Evolutionary conservation across 2,329 filamentous ascomycete species (phyloP).

Genomic region (Exophiala mesophila): DNA sequence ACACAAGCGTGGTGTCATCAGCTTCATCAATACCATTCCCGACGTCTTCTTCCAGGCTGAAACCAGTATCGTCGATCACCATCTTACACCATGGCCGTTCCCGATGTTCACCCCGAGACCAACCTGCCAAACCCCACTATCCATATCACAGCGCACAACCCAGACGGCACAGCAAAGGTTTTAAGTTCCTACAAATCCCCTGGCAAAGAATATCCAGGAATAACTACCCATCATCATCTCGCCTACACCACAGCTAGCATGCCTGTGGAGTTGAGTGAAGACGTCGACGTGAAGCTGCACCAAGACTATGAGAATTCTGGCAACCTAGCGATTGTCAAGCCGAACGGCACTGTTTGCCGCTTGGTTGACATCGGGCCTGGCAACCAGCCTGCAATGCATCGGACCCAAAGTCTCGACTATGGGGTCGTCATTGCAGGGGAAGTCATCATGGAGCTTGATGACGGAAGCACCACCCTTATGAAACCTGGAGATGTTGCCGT

Average conservation of each 20-base stretch:
- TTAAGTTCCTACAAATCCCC: neutral
- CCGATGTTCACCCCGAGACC: too few species aligned
- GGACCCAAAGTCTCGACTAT: conserved; percentile 51
- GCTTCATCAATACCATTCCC: too few species aligned
- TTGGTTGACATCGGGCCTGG: conserved; percentile 45
- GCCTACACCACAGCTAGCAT: neutral
- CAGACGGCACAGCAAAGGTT: neutral
- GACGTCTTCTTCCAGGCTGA: too few species aligned
- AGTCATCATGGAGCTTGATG: conserved; percentile 48
- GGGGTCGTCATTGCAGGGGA: conserved; percentile 51
- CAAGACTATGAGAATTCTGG: too few species aligned
- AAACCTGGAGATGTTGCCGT: conserved; percentile 49
- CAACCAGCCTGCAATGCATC: conserved; percentile 44
- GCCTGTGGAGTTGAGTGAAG: neutral
- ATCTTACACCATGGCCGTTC: too few species aligned
- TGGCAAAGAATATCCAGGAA: neutral
- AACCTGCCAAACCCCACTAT: neutral
- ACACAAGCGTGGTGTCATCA: too few species aligned
- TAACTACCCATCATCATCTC: neutral
- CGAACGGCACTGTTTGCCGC: conserved; percentile 10
- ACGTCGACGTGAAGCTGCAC: neutral
- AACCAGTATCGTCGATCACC: too few species aligned
- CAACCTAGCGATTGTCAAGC: conserved; percentile 9
- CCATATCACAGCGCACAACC: neutral
- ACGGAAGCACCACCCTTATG: conserved; percentile 45